Base-by-base conservation (phyloP, 106 monocot species). In the Gastrodia elata region DNA sequence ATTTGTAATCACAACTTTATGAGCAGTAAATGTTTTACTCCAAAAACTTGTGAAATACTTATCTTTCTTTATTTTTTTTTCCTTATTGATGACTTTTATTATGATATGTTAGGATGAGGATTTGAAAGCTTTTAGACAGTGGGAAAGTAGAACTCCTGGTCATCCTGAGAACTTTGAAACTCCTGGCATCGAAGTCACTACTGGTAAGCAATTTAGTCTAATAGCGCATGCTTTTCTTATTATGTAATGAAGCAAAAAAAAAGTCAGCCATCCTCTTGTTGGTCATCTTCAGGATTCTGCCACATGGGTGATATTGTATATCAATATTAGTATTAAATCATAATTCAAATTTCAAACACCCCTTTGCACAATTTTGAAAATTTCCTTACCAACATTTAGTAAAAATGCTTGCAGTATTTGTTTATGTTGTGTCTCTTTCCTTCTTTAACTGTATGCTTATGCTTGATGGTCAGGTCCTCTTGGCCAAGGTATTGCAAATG, bases 161-260 rank as follows among this genome's bases (percentile, higher is more conserved):
- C 94, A 95, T 79, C 94, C 94, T 39, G 94, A 95, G 87, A 95
- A 91, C 61, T 95, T 95, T 52, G 94, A 95, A 73, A 95, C 94
- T 2, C 89, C 87, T 30, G 94, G 94, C 2, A 38, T 95, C 57
- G 94, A 95, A 91, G 94, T 95, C 73, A 95, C 95, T 11, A 96
- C 95, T 41, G 95, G 95, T 96, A 58, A 67, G 67, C 37, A 36
- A 67, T 36, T 61, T 10, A 30, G 11, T 32, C 4, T 52, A 52
- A 61, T 32, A 14, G 32, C 13, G 32, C 61, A 52, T 52, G 52
- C n/a, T 52, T n/a, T 52, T 61, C 30, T 11, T 61, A 11, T 61
- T 13, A 10, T 61, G 61, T 13, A 61, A 32, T 30, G 28, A n/a
- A n/a, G n/a, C n/a, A n/a, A n/a, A n/a, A n/a, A n/a, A n/a, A n/a